Evolutionary conservation across 768 basidiomycete species (phyloP), one percentile per base, ranked within the genome.

Genomic region (Hydnum rufescens): DNA sequence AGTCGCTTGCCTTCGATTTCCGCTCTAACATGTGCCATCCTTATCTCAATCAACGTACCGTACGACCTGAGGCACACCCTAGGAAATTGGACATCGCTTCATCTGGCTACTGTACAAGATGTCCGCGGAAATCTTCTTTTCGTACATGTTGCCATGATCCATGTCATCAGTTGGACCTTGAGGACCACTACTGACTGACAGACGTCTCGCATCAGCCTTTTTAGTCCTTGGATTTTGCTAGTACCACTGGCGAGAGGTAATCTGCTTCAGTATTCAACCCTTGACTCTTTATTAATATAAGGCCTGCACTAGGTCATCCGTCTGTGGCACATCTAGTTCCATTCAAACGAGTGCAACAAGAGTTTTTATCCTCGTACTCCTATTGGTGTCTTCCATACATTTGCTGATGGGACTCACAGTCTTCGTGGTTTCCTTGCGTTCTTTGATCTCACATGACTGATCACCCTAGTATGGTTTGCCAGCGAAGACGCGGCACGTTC

Each of bases 361-460:
- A 82, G 83, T 1, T 95, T 97, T 71, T 90, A 95, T 62, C 87
- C 92, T 1, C 77, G 95, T 32, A 96, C 93, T 0, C 74, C 97
- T 51, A 77, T 86, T 63, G 73, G 92, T 56, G n/a, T n/a, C n/a
- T n/a, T n/a, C n/a, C n/a, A n/a, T n/a, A n/a, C n/a, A n/a, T n/a
- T n/a, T n/a, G n/a, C n/a, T n/a, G n/a, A n/a, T n/a, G n/a, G n/a
- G n/a, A n/a, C n/a, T n/a, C n/a, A n/a, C n/a, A n/a, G n/a, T n/a
- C n/a, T n/a, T n/a, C n/a, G n/a, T n/a, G 95, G 92, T 25, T 95
- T 96, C 74, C 74, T 97, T 39, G 82, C 78, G 5, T 70, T 96
- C 53, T 97, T 97, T 62, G 95, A 99, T 64, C 70, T 99, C 31
- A 92, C 95, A 4, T 95, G 97, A 66, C 77, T 97, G 49, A 65